phyloP scores from a whole-genome alignment of 345 rosid species.

The Odontarrhena argentea region DNA sequence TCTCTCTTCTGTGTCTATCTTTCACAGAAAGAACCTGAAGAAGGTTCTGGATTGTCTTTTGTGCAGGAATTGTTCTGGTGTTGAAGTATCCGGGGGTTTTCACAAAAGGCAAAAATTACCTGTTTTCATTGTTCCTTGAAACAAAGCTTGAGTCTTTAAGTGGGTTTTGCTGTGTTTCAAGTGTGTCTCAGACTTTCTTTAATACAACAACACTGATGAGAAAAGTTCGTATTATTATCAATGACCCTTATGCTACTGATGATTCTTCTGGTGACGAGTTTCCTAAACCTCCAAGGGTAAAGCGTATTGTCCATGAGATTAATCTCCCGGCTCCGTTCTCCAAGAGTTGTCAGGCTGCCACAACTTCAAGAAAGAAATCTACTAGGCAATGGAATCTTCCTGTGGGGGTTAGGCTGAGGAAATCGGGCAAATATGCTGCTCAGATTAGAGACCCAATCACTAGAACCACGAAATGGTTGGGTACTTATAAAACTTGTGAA shows the following conservation, averaged over 20 bases:
- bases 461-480: constrained; percentile 70
- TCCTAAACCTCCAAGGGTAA: constrained; percentile 32
- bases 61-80: constrained; percentile 80
- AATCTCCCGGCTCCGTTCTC: constrained; percentile 34
- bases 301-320: constrained; percentile 64
- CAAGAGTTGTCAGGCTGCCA: constrained; percentile 46
- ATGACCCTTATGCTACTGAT: constrained; percentile 87
- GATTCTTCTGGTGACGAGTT: constrained; percentile 71
- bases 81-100: constrained; percentile 65
- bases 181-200: not conserved
- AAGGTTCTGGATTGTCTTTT: constrained; percentile 8
- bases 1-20: constrained; percentile 9
- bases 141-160: constrained; percentile 42
- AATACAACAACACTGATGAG: constrained; percentile 44
- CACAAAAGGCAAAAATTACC: constrained; percentile 58
- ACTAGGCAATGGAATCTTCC: constrained; percentile 20
- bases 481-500: constrained; percentile 67
- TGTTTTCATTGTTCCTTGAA: constrained; percentile 49
- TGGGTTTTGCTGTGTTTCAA: constrained; percentile 14
- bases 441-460: constrained; percentile 71
- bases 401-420: constrained; percentile 78
- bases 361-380: constrained; percentile 32
- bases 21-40: constrained; percentile 3
- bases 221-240: constrained; percentile 62
- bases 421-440: constrained; percentile 97